phyloP scores from a whole-genome alignment of 176 grass and related monocot species.

The Juncus effusus region DNA sequence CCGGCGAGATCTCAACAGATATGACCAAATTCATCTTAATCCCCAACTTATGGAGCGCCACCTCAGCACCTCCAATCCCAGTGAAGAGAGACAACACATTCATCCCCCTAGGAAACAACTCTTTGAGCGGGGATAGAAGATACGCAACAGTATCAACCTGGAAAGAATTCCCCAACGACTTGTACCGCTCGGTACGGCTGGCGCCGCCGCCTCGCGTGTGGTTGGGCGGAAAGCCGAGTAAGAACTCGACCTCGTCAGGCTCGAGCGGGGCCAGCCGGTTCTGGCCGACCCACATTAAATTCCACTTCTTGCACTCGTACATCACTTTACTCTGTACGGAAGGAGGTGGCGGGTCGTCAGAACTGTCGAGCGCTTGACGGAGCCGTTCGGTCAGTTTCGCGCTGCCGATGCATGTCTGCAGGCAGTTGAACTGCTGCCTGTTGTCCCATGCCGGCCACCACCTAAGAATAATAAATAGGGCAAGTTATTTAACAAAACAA shows the following conservation, averaged over 20 bases:
- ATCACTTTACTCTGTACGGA: slow-evolving; percentile 49
- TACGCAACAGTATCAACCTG: slow-evolving; percentile 86
- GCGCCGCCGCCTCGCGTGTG: slow-evolving; percentile 63
- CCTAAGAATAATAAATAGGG: no score
- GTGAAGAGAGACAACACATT: slow-evolving; percentile 73
- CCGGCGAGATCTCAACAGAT: slow-evolving; percentile 69
- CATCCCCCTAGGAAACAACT: slow-evolving; percentile 64
- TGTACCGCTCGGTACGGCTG: slow-evolving; percentile 63
- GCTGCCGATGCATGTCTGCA: slow-evolving; percentile 58
- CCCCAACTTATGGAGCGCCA: slow-evolving; percentile 77
- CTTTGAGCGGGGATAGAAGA: slow-evolving; percentile 57
- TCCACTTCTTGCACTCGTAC: slow-evolving; percentile 75
- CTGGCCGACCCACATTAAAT: slow-evolving; percentile 70
- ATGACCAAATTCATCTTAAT: slow-evolving; percentile 55
- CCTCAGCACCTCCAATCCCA: slow-evolving; percentile 93
- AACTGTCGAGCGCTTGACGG: slow-evolving; percentile 21
- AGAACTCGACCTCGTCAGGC: slow-evolving; percentile 69
- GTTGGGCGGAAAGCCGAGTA: slow-evolving; percentile 71
- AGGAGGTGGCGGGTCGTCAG: slow-evolving; percentile 30
- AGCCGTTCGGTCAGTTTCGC: slow-evolving; percentile 55
- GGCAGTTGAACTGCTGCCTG: slow-evolving; percentile 76
- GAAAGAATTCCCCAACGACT: slow-evolving; percentile 73
- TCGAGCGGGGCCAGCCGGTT: slow-evolving; percentile 74
- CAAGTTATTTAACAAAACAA: no score
- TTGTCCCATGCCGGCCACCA: slow-evolving; percentile 80